Base-by-base conservation (phyloP, 768 basidiomycete genomes). In the Rhodocollybia butyracea region DNA sequence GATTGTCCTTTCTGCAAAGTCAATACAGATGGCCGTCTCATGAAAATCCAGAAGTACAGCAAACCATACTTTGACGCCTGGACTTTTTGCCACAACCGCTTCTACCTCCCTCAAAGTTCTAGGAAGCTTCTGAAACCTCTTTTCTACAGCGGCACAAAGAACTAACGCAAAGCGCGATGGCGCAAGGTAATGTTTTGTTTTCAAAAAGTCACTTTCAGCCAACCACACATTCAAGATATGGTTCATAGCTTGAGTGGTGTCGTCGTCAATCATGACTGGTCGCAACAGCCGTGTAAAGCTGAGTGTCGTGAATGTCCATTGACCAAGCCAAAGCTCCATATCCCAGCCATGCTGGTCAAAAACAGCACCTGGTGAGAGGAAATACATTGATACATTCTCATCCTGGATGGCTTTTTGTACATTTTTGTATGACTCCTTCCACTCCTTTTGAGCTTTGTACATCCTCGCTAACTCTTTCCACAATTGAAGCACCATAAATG, bases 401-500 rank as follows among this genome's bases (percentile, higher is more conserved):
- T 50, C 32, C 11, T 21, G 7, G 6, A 34, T 15, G 6, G 22
- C 47, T 10, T 34, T 5, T 5, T 12, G 7, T 8, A 50, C 29
- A 5, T 17, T 31, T 5, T 11, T 34, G 15, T 15, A 34, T 6
- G 21, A 17, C 15, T 34, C 32, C 52, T 36, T 39, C 43, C 41
- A 58, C 12, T 54, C 22, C 40, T 26, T 13, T 48, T 63, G 58
- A 8, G 46, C 13, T 45, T 58, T 22, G 1, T 55, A 13, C 7
- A 54, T 19, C 0, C 31, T 11, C 7, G 45, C 2, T 50, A 64
- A 46, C n/a, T 48, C 32, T 46, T 45, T 36, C 63, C 63, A 64
- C 43, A 58, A 55, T 5, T 53, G 55, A 7, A 63, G 48, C 17
- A 38, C 36, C 56, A 47, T 60, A 7, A 66, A 39, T 12, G 58